phyloP scores from a whole-genome alignment of 2,329 filamentous ascomycete species.

The Leptoxyphium fumago region DNA sequence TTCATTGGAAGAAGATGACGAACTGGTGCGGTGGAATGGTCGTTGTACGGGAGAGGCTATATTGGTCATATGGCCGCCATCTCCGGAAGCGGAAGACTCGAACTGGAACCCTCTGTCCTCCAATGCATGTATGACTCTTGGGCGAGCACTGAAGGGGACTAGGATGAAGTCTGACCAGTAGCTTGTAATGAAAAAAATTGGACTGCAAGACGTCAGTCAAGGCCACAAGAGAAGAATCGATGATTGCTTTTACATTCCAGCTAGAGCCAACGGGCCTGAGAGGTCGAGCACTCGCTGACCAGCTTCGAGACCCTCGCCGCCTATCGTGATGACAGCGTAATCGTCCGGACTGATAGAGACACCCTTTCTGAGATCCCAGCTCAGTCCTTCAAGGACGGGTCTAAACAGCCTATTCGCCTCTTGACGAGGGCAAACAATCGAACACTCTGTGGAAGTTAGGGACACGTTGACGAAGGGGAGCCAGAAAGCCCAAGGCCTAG shows the following conservation, averaged over 20 bases:
- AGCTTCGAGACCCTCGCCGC: conserved; percentile 78
- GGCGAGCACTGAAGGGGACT: conserved; percentile 60
- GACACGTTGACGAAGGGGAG: conserved; percentile 88
- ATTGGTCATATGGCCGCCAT: conserved; percentile 32
- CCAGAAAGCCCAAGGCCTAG: conserved; percentile 32
- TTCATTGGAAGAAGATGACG: conserved; percentile 29
- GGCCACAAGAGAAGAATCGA: not conserved
- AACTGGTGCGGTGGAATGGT: conserved; percentile 36
- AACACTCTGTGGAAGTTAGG: conserved; percentile 83
- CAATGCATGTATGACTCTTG: conserved; percentile 61
- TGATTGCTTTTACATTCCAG: conserved; percentile 51
- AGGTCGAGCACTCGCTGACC: conserved; percentile 83
- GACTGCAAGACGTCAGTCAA: conserved; percentile 27
- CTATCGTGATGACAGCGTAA: conserved; percentile 80
- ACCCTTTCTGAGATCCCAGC: conserved; percentile 24
- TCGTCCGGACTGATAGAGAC: conserved; percentile 69
- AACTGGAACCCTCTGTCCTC: conserved; percentile 73
- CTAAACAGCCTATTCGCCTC: conserved; percentile 63
- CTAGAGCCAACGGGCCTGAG: conserved; percentile 77
- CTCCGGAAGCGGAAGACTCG: conserved; percentile 40
- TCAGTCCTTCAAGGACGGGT: conserved; percentile 51
- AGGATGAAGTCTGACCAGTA: conserved; percentile 97
- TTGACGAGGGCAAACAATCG: conserved; percentile 68
- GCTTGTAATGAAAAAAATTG: conserved; percentile 97
- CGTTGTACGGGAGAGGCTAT: conserved; percentile 41